A percentile compares a stretch with the other conserved stretches of the same genome.
Conservation (phyloP, 257 asterid genomes). For the Anisodus tanguticus region DNA sequence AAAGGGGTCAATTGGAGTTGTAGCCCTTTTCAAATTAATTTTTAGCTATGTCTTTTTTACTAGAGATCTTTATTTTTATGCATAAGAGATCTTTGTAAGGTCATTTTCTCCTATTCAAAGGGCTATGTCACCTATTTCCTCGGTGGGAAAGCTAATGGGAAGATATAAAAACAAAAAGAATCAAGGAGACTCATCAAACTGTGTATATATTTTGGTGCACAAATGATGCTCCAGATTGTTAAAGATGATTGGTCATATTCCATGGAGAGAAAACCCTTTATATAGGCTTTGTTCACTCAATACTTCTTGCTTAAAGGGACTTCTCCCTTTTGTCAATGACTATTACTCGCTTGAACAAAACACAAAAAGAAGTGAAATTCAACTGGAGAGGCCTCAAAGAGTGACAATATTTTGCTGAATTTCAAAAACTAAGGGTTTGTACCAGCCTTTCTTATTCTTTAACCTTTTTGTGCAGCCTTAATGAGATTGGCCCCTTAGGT, state of each 20-base stretch:
- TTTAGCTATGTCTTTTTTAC: neutral
- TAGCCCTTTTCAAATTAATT: neutral
- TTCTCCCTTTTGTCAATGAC: neutral
- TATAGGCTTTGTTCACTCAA: constrained; percentile 12
- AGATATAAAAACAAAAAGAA: constrained; percentile 5
- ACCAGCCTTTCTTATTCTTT: constrained; percentile 10
- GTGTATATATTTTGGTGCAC: neutral
- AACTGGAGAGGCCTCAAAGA: neutral
- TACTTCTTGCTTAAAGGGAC: neutral
- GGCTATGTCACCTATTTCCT: neutral
- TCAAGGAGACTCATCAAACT: neutral
- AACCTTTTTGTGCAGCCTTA: constrained; percentile 3
- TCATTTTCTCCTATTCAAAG: constrained; percentile 4
- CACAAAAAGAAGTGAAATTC: neutral
- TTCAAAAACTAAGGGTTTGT: neutral
- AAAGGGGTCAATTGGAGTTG: neutral
- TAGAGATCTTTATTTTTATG: neutral
- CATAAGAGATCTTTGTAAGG: neutral
- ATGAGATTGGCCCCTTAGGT: neutral
- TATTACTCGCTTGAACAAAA: constrained; percentile 6
- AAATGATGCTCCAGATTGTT: constrained; percentile 13
- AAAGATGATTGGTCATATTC: constrained; percentile 5
- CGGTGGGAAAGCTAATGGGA: neutral
- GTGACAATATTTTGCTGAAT: neutral
- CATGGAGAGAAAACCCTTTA: constrained; percentile 20